phyloP scores from a whole-genome alignment of 225 moss, liverwort and hornwort species.

The Sphagnum tenellum region DNA sequence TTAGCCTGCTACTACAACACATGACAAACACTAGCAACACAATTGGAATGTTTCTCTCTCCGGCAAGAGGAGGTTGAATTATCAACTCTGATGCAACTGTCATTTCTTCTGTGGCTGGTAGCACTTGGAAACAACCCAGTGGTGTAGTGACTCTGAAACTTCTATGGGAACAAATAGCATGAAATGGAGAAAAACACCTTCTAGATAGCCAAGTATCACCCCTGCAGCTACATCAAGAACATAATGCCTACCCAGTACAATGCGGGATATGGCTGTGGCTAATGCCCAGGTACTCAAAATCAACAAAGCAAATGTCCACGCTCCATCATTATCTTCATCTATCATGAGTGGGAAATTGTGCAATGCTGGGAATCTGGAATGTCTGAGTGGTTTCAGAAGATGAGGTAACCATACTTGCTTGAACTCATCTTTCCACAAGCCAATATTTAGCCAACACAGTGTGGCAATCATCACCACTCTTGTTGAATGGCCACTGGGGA shows the following conservation, averaged over 20 bases:
- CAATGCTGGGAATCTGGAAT: too few relatives aligned
- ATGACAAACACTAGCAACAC: too few relatives aligned
- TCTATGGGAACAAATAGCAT: constrained; percentile 36
- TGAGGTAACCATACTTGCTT: constrained; percentile 12
- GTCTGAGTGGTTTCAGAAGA: not conserved
- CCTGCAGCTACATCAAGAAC: constrained; percentile 62
- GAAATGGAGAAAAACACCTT: constrained; percentile 43
- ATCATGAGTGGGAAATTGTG: constrained; percentile 9
- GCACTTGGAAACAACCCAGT: constrained; percentile 15
- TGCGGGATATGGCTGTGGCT: constrained; percentile 36
- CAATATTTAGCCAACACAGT: constrained; percentile 39
- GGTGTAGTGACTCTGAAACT: constrained; percentile 39
- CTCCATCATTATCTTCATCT: constrained; percentile 18
- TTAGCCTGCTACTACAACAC: too few relatives aligned
- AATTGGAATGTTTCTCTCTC: too few relatives aligned
- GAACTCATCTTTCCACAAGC: constrained; percentile 31
- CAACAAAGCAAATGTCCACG: constrained; percentile 7
- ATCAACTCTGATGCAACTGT: too few relatives aligned
- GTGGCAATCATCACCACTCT: constrained; percentile 47
- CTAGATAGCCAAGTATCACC: constrained; percentile 33
- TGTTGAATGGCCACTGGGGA: constrained; percentile 63
- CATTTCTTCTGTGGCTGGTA: too few relatives aligned
- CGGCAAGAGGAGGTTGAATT: too few relatives aligned
- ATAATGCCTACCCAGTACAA: constrained; percentile 59
- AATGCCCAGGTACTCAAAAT: constrained; percentile 33